phyloP scores from a whole-genome alignment of 106 monocot genomes.

The Dioscorea zingiberensis region DNA sequence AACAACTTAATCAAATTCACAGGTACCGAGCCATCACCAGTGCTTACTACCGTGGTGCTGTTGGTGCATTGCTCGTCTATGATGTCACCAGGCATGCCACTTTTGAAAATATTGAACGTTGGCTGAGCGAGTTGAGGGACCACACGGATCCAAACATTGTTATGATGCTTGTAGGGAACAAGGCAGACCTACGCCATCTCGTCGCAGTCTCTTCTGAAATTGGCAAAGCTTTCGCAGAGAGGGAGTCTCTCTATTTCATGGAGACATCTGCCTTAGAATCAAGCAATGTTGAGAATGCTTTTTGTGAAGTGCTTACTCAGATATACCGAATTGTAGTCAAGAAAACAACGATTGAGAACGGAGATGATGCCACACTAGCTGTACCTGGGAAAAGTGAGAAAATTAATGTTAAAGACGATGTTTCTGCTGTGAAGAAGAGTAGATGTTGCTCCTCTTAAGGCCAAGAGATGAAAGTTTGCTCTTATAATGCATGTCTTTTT shows the following conservation, averaged over 20 bases:
- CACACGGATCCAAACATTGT: constrained; percentile 26
- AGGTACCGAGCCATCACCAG: constrained; percentile 28
- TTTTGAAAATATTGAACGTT: constrained; percentile 18
- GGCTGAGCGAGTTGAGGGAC: constrained; percentile 20
- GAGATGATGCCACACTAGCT: constrained; percentile 4
- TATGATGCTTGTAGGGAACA: constrained; percentile 25
- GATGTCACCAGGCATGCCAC: constrained; percentile 23
- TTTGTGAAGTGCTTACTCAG: constrained; percentile 18
- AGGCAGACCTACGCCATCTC: constrained; percentile 22
- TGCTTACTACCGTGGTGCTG: constrained; percentile 26
- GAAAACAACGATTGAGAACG: constrained; percentile 14
- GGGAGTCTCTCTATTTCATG: constrained; percentile 21
- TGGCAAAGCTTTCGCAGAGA: constrained; percentile 18
- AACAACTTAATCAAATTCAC: neutral
- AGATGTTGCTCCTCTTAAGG: constrained; percentile 14
- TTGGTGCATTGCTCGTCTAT: constrained; percentile 24
- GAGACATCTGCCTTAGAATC: constrained; percentile 19
- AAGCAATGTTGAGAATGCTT: constrained; percentile 14
- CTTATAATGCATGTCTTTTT: neutral
- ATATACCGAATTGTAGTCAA: constrained; percentile 12
- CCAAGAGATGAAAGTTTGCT: neutral
- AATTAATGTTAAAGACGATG: constrained; percentile 20
- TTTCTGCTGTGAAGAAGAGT: constrained; percentile 6
- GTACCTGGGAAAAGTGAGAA: constrained; percentile 13
- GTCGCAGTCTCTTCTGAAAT: constrained; percentile 16